Evolutionary conservation across 768 basidiomycete species (phyloP), one percentile per base, ranked within the genome.

Genomic region (Boletus tylopilopsis): DNA sequence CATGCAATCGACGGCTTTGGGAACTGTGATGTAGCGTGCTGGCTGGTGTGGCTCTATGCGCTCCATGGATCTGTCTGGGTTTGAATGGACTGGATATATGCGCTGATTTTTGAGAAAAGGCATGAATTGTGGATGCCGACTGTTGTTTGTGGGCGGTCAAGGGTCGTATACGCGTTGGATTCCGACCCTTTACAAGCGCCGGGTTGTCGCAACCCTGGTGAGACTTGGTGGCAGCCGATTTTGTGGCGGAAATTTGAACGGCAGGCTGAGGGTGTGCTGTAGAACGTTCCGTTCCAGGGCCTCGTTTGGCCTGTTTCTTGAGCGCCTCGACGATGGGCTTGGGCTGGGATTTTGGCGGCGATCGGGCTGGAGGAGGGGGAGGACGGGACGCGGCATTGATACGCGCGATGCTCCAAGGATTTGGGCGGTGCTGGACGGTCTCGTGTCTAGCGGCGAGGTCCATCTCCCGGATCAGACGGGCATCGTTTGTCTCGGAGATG

Each of bases 341-440:
- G 36, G 51, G 34, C 11, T 60, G 60, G 3, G 51, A 41, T 38
- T 53, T 63, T 21, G 54, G 58, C 2, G 52, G 37, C 27, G 29
- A 7, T 11, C n/a, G 37, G 32, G 44, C 10, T 8, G 49, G 36
- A 25, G 54, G 47, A 5, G 27, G 7, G 32, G 49, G n/a, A 9
- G 53, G 15, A 12, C 87, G 78, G 29, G 74, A 72, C 0, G 79
- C 78, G 36, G 88, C 89, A 55, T 91, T 91, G 25, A 87, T 81
- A 58, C 82, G 85, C 4, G 89, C 88, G 48, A 91, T 88, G 47
- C 78, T 80, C 77, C 87, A 91, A 0, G 89, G 89, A 59, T 89
- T 90, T 0, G 86, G 79, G 42, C 80, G 85, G 70, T 82, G 89
- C 6, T 70, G 62, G 1, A 83, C 87, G 27, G 73, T 64, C 45